phyloP scores from a whole-genome alignment of 208 protist species.

The Endotrypanum monterogeii region DNA sequence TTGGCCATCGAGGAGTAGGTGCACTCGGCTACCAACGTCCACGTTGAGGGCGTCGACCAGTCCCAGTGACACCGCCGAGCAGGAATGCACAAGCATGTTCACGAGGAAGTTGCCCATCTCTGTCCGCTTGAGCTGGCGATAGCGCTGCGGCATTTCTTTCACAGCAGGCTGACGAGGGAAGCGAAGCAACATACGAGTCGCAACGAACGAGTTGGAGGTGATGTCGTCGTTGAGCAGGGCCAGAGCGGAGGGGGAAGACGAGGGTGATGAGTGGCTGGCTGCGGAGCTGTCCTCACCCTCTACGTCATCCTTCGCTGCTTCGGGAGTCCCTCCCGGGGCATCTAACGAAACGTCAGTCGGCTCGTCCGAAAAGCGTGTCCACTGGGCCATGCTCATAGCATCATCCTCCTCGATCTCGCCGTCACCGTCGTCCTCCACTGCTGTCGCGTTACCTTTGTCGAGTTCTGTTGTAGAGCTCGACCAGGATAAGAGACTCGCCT shows the following conservation, averaged over 20 bases:
- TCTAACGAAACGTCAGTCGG: not conserved
- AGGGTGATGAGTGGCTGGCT: not conserved
- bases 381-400: constrained; percentile 24
- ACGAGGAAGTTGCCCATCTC: constrained; percentile 86
- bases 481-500: constrained; percentile 32
- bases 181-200: constrained; percentile 54
- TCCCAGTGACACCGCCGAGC: constrained; percentile 47
- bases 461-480: constrained; percentile 24
- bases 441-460: constrained; percentile 6
- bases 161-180: constrained; percentile 81
- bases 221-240: constrained; percentile 47
- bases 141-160: constrained; percentile 53
- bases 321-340: not conserved
- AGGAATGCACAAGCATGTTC: constrained; percentile 70
- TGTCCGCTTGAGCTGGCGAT: constrained; percentile 65
- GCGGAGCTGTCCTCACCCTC: not conserved
- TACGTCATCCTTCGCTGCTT: not conserved
- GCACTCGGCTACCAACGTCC: constrained; percentile 68
- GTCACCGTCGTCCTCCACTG: constrained; percentile 18
- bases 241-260: constrained; percentile 15
- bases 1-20: constrained; percentile 70
- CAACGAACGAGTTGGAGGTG: constrained; percentile 70
- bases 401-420: constrained; percentile 13
- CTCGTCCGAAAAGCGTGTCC: not conserved
- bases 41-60: constrained; percentile 76